phyloP scores from a whole-genome alignment of 306 rosid species.

The Pterocarpus santalinus region DNA sequence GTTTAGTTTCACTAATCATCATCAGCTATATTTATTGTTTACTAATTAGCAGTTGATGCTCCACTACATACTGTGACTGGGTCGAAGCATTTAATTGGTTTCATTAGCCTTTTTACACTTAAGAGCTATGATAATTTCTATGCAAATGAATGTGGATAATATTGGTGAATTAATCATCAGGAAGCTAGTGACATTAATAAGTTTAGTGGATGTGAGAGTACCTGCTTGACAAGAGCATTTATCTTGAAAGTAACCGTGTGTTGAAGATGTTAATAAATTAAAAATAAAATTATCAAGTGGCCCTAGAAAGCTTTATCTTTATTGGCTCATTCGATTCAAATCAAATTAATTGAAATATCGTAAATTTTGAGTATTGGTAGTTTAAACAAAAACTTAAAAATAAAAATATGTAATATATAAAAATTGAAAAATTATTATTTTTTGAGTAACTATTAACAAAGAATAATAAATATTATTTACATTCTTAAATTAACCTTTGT shows the following conservation, averaged over 20 bases:
- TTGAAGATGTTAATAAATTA: background rate
- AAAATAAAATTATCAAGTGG: background rate
- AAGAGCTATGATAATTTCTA: conserved; percentile 28
- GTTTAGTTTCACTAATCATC: conserved; percentile 39
- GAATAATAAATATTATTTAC: no score
- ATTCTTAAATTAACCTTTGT: no score
- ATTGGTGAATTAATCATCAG: background rate
- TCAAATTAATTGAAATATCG: no score
- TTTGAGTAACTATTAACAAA: no score
- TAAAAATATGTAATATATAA: no score
- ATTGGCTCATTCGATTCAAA: no score
- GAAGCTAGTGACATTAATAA: background rate
- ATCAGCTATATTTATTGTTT: conserved; percentile 37
- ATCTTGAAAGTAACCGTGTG: background rate
- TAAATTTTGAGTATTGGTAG: no score
- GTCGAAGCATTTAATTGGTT: conserved; percentile 38
- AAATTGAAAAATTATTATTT: no score
- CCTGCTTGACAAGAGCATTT: background rate
- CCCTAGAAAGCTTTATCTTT: no score
- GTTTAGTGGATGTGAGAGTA: background rate
- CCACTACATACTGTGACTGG: background rate
- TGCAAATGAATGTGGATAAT: conserved; percentile 14
- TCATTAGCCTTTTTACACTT: conserved; percentile 17
- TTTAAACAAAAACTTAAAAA: no score
- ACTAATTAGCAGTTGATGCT: conserved; percentile 18